Evolutionary conservation across 2,329 filamentous ascomycete species (phyloP), one percentile per base, ranked within the genome.

Genomic region (Bisporella sp.): DNA sequence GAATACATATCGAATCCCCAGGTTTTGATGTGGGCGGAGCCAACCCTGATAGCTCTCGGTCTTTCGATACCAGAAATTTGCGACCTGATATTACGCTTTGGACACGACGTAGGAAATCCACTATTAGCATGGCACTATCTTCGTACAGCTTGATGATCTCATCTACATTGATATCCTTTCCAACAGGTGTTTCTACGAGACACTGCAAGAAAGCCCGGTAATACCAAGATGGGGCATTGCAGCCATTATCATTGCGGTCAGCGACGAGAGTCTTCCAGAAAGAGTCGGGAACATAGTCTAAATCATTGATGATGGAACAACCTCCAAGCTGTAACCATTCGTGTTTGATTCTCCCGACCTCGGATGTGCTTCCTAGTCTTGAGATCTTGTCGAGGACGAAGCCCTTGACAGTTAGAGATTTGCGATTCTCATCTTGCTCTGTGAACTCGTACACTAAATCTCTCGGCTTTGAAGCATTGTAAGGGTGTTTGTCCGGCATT

Each of bases 221-320:
- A 31, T 58, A 54, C 52, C 49, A 54, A 1, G 40, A 42, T 6
- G 49, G 52, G 5, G 41, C 30, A 29, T 51, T 41, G 0, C 40
- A 33, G 8, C 51, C 52, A 21, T 55, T 21, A 5, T 41, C 48
- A 2, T 51, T 49, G 5, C 52, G 49, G 39, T 59, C 49, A 21
- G 54, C 52, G 13, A 59, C 54, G 11, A 59, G 30, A 4, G 51
- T 53, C 11, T 52, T 39, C 51, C 47, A 58, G 41, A 55, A 43
- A 21, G 8, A 8, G 28, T 8, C 8, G 4, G 28, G 12, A 29
- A n/a, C 21, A 11, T 29, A 12, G 28, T n/a, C 21, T 8, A 8
- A 9, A 12, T 43, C 8, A 8, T 43, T 28, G 9, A 29, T 29
- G 41, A 12, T 21, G 4, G 35, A 39, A 39, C 9, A 13, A 9